phyloP scores from a whole-genome alignment of 2,329 filamentous ascomycete species.

The Drechslerella dactyloides region DNA sequence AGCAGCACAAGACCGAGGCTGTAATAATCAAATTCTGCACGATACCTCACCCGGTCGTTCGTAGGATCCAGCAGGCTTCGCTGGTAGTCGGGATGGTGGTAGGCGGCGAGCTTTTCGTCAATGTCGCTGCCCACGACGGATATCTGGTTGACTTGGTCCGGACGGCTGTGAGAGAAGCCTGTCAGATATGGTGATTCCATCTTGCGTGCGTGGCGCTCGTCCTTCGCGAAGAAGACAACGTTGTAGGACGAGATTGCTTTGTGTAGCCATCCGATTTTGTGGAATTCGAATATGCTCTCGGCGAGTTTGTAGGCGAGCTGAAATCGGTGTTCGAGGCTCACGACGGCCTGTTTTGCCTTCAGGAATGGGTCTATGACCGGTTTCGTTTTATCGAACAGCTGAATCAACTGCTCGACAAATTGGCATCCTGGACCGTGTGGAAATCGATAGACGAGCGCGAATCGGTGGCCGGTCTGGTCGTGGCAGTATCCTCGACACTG shows the following conservation, averaged over 20 bases:
- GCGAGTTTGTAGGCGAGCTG: constrained; percentile 16
- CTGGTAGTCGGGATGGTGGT: constrained; percentile 4
- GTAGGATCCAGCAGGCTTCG: neutral
- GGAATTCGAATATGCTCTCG: neutral
- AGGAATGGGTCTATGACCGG: neutral
- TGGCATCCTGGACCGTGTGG: neutral
- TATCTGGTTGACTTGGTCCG: neutral
- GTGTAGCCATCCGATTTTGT: constrained; percentile 21
- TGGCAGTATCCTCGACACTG: constrained; percentile 1
- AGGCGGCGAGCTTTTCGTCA: neutral
- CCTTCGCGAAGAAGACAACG: constrained; percentile 11
- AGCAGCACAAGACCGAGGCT: constrained; percentile 20
- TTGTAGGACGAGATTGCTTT: constrained; percentile 10
- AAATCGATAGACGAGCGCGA: neutral
- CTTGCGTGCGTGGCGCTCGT: neutral
- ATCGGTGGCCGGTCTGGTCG: neutral
- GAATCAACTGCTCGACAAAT: neutral
- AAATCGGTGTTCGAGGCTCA: constrained; percentile 4
- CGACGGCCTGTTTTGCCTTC: neutral
- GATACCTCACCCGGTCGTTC: neutral
- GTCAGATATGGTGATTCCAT: constrained; percentile 6
- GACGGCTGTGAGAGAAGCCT: constrained; percentile 8
- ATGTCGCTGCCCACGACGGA: neutral
- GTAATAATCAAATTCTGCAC: constrained; percentile 15
- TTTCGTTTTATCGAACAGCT: neutral